Evolutionary conservation across 2,329 filamentous ascomycete species (phyloP).

Genomic region (Aspergillus brasiliensis): DNA sequence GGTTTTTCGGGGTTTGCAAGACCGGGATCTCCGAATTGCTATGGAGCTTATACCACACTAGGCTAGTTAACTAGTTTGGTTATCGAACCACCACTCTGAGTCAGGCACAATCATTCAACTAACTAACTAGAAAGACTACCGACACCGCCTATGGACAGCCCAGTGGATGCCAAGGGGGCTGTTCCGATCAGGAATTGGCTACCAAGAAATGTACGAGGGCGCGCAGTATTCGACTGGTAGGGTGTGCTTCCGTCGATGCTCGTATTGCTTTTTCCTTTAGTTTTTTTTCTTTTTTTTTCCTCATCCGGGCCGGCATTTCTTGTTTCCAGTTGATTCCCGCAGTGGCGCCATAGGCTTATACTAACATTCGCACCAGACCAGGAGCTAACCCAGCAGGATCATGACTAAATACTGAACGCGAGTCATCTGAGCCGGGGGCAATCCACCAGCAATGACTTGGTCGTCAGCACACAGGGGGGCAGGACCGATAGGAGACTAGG

Average conservation of each 20-base stretch:
- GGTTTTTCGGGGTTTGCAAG: not conserved
- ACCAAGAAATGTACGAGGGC: not conserved
- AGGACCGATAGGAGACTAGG: not conserved
- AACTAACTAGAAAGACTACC: not conserved
- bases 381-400: no score
- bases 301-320: not conserved
- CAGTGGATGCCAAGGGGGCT: not conserved
- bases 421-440: not conserved
- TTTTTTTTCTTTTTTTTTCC: not conserved
- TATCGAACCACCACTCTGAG: not conserved
- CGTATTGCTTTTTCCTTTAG: not conserved
- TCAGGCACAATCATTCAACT: not conserved
- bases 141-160: not conserved
- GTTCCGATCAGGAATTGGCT: not conserved
- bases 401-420: not conserved
- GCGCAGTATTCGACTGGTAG: not conserved
- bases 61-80: no score
- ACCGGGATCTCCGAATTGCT: not conserved
- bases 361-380: not conserved
- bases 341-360: not conserved
- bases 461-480: not conserved
- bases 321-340: not conserved
- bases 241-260: not conserved
- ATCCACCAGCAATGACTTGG: not conserved
- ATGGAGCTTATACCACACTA: constrained; percentile 1